These are phyloP conservation scores for Mucor indicus DNA, from an alignment of 371 early-diverging fungal genomes.

Conservation along the genomic window DNA sequence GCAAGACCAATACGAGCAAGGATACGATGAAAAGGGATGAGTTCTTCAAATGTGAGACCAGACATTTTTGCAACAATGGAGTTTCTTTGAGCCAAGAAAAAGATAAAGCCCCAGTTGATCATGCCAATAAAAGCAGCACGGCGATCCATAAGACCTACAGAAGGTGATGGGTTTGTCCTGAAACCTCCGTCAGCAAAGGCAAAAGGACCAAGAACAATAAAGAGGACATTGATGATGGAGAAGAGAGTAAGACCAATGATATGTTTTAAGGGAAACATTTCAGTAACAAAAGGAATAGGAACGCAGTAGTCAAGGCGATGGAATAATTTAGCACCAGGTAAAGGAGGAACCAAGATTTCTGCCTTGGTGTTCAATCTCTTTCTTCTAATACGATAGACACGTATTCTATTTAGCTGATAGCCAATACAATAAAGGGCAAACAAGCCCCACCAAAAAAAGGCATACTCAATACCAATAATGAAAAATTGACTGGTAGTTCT, in stretches of 20 bases:
- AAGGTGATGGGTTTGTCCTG: too few relatives aligned
- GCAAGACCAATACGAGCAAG: constrained; percentile 38
- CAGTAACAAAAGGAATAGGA: constrained; percentile 36
- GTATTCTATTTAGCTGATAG: constrained; percentile 25
- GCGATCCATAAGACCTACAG: constrained; percentile 27
- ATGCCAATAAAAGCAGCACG: constrained; percentile 38
- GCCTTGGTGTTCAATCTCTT: constrained; percentile 16
- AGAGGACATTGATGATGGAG: constrained; percentile 25
- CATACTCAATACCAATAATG: constrained; percentile 26
- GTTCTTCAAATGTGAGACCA: constrained; percentile 39
- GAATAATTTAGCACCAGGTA: constrained; percentile 8
- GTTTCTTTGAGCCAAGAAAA: constrained; percentile 41
- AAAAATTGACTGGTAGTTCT: constrained; percentile 15
- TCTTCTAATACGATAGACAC: constrained; percentile 23
- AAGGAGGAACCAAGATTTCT: constrained; percentile 3
- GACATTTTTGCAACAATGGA: constrained; percentile 34
- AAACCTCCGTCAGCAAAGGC: constrained; percentile 20
- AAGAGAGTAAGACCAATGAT: constrained; percentile 31
- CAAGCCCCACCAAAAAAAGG: constrained; percentile 37
- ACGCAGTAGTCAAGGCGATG: constrained; percentile 19
- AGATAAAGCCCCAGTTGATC: constrained; percentile 41
- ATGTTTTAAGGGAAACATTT: constrained; percentile 37
- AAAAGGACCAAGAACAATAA: constrained; percentile 30
- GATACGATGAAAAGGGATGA: constrained; percentile 46
- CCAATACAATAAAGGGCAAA: constrained; percentile 37